Base-by-base conservation (phyloP, 106 monocot species). In the Chionographis japonica region DNA sequence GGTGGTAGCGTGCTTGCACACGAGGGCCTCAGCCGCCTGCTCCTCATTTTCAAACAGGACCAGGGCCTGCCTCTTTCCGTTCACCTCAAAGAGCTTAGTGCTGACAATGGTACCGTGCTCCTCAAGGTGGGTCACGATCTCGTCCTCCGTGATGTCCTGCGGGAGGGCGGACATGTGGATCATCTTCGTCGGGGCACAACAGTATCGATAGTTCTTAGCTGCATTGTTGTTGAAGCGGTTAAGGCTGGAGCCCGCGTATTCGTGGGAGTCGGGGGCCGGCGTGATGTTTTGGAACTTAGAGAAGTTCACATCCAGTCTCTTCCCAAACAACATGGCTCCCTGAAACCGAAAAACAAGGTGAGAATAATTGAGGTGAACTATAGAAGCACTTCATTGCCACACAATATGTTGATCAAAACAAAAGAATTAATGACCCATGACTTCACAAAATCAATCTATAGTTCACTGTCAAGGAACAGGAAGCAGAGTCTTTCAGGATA, bases 21-120 rank as follows among this genome's bases (percentile, higher is more conserved):
- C 93, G 11, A 93, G 79, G 13, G 93, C 89, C 42, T 93, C 89
- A 0, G 89, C 86, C 0, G 93, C 93, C 50, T 93, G 81, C 74
- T 93, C 89, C 68, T 93, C 86, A 8, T 57, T 84, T 67, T 89
- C 82, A 64, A 93, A 89, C 52, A 81, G 70, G n/a, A 86, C 72
- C 3, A 93, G 71, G 3, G 93, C 93, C 60, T 93, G 93, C 65
- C 78, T 89, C 79, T 93, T 89, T 6, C 89, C 84, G 55, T 84
- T 89, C 62, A 75, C 86, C 77, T 93, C 93, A 15, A 89, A 89
- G 2, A 86, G 77, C 65, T 93, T 93, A 4, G 69, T 67, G 66
- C 73, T 81, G 3, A 84, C 36, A 35, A 93, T 77, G 13, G 58
- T 67, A 16, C 93, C 93, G 19, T 89, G 89, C 37, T 93, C 93